Evolutionary conservation across 192 early-diverging fungal genomes (phyloP).

Genomic region (Backusella liffmaniae): DNA sequence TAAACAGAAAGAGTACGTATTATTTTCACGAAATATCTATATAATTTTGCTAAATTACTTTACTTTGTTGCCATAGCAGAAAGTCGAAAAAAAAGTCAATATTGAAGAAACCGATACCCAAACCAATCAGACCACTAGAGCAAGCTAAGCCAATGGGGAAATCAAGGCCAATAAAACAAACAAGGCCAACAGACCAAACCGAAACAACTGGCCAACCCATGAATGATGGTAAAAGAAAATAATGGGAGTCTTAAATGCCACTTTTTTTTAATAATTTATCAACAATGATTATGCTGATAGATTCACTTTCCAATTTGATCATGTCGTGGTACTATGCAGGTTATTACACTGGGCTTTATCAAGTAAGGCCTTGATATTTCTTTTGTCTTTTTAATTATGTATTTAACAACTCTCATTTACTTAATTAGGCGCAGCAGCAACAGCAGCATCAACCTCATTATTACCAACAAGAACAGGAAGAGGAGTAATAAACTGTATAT

Average conservation of each 20-base stretch:
- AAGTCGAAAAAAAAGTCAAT: neutral
- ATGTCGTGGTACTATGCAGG: slow-evolving; percentile 28
- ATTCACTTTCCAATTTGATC: slow-evolving; percentile 14
- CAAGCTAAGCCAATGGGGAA: neutral
- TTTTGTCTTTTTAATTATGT: neutral
- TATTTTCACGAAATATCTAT: neutral
- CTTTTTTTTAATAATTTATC: neutral
- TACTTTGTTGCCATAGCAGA: neutral
- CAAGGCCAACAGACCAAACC: neutral
- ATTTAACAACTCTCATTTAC: neutral
- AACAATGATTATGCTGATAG: neutral
- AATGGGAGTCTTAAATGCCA: no score
- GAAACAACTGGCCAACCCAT: neutral
- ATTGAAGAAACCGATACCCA: neutral
- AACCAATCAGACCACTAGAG: neutral
- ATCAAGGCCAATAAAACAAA: neutral
- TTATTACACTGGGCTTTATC: slow-evolving; percentile 25
- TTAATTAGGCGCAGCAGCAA: neutral
- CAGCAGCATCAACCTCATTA: neutral
- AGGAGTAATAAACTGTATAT: neutral
- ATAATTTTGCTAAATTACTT: neutral
- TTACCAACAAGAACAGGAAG: neutral
- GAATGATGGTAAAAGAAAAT: neutral
- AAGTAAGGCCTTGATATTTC: neutral
- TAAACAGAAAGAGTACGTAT: neutral